These are phyloP conservation scores for Solanum dulcamara DNA, from an alignment of 257 asterid genomes.

Conservation along the genomic window DNA sequence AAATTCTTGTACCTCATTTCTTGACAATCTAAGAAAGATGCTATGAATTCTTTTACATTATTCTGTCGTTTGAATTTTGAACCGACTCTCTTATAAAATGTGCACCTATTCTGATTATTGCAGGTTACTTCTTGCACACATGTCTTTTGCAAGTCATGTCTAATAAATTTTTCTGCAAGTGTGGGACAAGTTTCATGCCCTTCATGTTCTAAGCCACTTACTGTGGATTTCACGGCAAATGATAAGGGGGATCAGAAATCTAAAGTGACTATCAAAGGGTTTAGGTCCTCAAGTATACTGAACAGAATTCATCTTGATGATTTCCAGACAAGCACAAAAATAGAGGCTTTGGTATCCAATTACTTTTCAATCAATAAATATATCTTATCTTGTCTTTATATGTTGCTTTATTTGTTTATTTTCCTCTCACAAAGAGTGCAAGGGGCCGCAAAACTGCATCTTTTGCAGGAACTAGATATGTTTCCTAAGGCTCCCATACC, in stretches of 20 bases:
- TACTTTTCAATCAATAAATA: background rate
- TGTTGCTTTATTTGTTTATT: background rate
- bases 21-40: background rate
- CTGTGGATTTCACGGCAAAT: conserved; percentile 63
- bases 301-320: conserved; percentile 60
- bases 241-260: conserved; percentile 35
- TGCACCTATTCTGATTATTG: conserved; percentile 5
- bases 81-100: background rate
- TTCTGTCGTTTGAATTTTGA: background rate
- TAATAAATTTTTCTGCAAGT: conserved; percentile 58
- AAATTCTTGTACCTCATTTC: background rate
- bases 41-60: background rate
- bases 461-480: background rate
- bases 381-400: background rate
- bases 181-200: conserved; percentile 77
- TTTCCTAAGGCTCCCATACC: background rate
- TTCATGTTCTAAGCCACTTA: conserved; percentile 76
- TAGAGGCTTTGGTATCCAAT: conserved; percentile 81
- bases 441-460: background rate
- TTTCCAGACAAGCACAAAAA: conserved; percentile 89
- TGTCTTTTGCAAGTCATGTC: conserved; percentile 78
- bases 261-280: conserved; percentile 57
- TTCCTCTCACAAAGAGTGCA: background rate
- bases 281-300: conserved; percentile 70
- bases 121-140: conserved; percentile 83